A percentile compares a stretch with the other conserved stretches of the same genome.
These are phyloP conservation scores for Starmerella floricola DNA, from an alignment of 805 yeast genomes.

Conservation along the genomic window DNA sequence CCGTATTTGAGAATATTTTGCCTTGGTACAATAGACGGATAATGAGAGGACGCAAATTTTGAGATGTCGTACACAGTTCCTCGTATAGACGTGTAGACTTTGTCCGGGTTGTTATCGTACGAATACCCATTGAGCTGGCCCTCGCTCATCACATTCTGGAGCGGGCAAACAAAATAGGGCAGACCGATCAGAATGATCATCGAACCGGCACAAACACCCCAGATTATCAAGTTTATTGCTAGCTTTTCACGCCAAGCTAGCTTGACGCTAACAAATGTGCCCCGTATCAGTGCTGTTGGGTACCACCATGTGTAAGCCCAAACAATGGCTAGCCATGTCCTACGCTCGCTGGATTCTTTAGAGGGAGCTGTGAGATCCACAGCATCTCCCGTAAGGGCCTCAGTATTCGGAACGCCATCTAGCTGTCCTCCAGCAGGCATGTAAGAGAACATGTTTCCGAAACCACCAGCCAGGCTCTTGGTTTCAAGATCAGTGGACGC, in stretches of 20 bases:
- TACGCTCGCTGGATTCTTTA: constrained; percentile 25
- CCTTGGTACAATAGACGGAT: constrained; percentile 31
- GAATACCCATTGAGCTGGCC: constrained; percentile 29
- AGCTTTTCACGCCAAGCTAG: constrained; percentile 35
- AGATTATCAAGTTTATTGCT: constrained; percentile 33
- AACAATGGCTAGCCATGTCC: constrained; percentile 31
- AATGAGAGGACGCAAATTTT: constrained; percentile 31
- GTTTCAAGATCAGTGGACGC: constrained; percentile 27
- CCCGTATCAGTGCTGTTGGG: constrained; percentile 30
- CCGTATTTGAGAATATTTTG: constrained; percentile 30
- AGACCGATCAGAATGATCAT: constrained; percentile 31
- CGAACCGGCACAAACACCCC: constrained; percentile 30
- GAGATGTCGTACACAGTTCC: constrained; percentile 34
- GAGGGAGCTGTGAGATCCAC: constrained; percentile 26
- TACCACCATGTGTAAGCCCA: constrained; percentile 32
- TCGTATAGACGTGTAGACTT: constrained; percentile 29
- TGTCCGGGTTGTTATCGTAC: constrained; percentile 24
- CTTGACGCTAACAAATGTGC: constrained; percentile 30
- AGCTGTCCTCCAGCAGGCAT: constrained; percentile 9
- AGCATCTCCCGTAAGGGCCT: constrained; percentile 26
- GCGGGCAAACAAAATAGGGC: constrained; percentile 33
- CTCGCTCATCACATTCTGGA: constrained; percentile 29
- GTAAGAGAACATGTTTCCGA: constrained; percentile 31
- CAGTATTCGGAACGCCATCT: constrained; percentile 1
- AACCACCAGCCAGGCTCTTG: constrained; percentile 28